A percentile compares a stretch with the other conserved stretches of the same genome.
These are phyloP conservation scores for Ophiostoma australiae DNA, from an alignment of 2,329 filamentous ascomycete genomes.

Conservation along the genomic window DNA sequence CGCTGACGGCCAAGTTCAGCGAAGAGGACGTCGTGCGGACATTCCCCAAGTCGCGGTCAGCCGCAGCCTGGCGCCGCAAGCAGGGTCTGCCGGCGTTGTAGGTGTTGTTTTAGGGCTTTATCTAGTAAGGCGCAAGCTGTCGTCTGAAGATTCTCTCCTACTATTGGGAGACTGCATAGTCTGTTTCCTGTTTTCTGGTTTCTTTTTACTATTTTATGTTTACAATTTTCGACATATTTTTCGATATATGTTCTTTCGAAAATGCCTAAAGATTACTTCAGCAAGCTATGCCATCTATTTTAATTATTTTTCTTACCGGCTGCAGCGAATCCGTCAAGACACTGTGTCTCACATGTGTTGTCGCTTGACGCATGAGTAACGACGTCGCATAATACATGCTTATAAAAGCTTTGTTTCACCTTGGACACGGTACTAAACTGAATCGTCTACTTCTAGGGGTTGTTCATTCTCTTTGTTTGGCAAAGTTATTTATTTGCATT, in stretches of 20 bases:
- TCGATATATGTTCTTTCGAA: background rate
- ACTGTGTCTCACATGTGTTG: background rate
- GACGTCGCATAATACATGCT: background rate
- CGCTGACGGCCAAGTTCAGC: constrained; percentile 60
- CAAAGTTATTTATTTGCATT: background rate
- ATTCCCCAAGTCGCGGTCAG: constrained; percentile 38
- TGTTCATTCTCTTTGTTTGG: background rate
- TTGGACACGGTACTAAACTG: background rate
- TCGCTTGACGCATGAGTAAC: background rate
- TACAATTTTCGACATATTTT: background rate
- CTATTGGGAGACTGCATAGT: background rate
- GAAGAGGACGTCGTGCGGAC: constrained; percentile 60
- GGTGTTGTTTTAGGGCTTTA: no score
- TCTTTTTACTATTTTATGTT: background rate
- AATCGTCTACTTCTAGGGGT: background rate
- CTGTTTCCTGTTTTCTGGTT: background rate
- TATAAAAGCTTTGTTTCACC: background rate
- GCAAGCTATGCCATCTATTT: background rate
- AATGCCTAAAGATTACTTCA: background rate
- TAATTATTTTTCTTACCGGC: background rate
- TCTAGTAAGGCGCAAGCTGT: no score
- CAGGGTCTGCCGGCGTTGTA: constrained; percentile 23
- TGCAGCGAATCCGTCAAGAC: no score
- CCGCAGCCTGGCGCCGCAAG: constrained; percentile 26
- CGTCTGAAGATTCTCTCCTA: background rate